Evolutionary conservation across 2,329 filamentous ascomycete species (phyloP).

Genomic region (Fusarium virguliforme): DNA sequence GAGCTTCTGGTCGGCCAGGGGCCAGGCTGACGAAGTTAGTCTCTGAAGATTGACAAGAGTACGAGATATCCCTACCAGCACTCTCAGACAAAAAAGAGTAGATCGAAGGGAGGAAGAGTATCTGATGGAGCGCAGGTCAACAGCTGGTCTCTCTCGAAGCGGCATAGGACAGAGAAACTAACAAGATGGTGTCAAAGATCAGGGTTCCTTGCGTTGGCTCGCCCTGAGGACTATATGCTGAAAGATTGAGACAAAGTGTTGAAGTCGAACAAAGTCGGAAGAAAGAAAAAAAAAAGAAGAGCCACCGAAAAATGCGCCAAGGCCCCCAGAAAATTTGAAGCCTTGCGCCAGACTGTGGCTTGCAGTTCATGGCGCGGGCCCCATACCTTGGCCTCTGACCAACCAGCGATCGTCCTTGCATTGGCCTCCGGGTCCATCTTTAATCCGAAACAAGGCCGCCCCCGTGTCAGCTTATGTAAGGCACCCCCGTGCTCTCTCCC

Average conservation of each 20-base stretch:
- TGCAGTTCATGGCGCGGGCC: slow-evolving; percentile 16
- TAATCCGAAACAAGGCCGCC: slow-evolving; percentile 42
- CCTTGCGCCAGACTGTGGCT: slow-evolving; percentile 42
- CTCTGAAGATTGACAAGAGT: not conserved
- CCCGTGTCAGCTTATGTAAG: slow-evolving; percentile 53
- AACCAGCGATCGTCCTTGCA: slow-evolving; percentile 9
- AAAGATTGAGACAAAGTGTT: slow-evolving; percentile 33
- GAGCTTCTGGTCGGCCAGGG: slow-evolving; percentile 80
- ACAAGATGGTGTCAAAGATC: slow-evolving; percentile 49
- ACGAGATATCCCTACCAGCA: slow-evolving; percentile 42
- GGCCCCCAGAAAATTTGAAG: slow-evolving; percentile 47
- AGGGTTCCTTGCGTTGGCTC: slow-evolving; percentile 76
- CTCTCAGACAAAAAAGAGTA: slow-evolving; percentile 49
- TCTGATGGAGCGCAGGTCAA: slow-evolving; percentile 36
- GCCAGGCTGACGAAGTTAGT: slow-evolving; percentile 70
- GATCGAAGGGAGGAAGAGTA: slow-evolving; percentile 34
- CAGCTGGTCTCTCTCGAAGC: slow-evolving; percentile 2
- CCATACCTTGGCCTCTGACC: slow-evolving; percentile 6
- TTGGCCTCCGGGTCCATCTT: slow-evolving; percentile 26
- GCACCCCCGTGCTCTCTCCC: slow-evolving; percentile 48
- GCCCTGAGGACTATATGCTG: slow-evolving; percentile 61
- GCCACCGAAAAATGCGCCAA: slow-evolving; percentile 34
- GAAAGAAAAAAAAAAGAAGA: slow-evolving; percentile 35
- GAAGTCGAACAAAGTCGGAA: slow-evolving; percentile 38
- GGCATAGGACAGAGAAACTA: slow-evolving; percentile 10